These are phyloP conservation scores for Geosmithia putterillii DNA, from an alignment of 2,329 filamentous ascomycete species.

Conservation along the genomic window DNA sequence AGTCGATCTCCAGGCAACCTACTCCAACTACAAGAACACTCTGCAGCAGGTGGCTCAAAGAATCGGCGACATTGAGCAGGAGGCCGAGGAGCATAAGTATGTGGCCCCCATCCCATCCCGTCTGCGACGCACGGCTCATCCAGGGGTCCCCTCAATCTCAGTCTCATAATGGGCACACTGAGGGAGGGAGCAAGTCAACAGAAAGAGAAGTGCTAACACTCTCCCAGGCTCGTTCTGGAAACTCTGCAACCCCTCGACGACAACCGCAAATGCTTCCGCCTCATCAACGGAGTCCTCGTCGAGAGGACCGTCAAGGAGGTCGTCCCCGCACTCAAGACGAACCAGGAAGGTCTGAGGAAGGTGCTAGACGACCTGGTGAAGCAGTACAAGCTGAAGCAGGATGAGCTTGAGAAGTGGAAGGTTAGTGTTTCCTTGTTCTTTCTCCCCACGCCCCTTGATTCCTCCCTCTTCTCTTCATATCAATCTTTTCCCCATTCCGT, in stretches of 20 bases:
- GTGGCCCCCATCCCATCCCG: conserved; percentile 17
- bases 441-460: neutral
- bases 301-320: conserved; percentile 92
- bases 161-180: no score
- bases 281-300: conserved; percentile 94
- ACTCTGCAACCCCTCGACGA: conserved; percentile 71
- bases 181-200: no score
- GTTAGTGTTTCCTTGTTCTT: conserved; percentile 27
- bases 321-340: conserved; percentile 79
- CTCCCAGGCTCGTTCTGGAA: conserved; percentile 74
- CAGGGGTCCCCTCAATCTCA: no score
- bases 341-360: conserved; percentile 86
- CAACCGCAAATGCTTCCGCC: conserved; percentile 93
- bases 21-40: conserved; percentile 63
- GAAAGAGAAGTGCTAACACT: neutral
- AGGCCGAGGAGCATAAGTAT: conserved; percentile 96
- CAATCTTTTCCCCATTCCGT: neutral
- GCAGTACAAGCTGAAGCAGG: conserved; percentile 90
- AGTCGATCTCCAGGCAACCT: conserved; percentile 62
- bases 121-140: no score
- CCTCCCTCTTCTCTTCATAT: neutral
- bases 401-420: conserved; percentile 98
- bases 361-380: conserved; percentile 90
- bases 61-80: conserved; percentile 95
- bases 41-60: conserved; percentile 91